A percentile compares a stretch with the other conserved stretches of the same genome.
Evolutionary conservation across 2,329 filamentous ascomycete genomes (phyloP).

Genomic region (Paraconiothyrium sp.): DNA sequence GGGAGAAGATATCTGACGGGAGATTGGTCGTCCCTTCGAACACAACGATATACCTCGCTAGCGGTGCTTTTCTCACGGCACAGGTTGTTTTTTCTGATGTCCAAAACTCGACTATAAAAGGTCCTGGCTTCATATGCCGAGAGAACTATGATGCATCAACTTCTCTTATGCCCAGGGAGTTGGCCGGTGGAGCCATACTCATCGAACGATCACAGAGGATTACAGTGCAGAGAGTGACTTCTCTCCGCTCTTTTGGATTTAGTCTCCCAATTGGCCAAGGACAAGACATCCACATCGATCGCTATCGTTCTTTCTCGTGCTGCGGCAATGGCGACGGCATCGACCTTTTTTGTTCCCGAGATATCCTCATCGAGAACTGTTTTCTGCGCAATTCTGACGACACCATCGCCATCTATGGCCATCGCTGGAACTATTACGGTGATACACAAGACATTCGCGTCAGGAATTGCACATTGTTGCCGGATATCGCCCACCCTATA

Average conservation of each 20-base stretch:
- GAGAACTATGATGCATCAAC: not conserved
- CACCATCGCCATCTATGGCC: conserved; percentile 47
- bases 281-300: conserved; percentile 1
- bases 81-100: not conserved
- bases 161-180: not conserved
- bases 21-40: conserved; percentile 1
- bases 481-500: conserved; percentile 49
- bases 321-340: conserved; percentile 33
- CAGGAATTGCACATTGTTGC: conserved; percentile 40
- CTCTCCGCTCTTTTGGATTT: conserved; percentile 6
- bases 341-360: conserved; percentile 23
- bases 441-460: conserved; percentile 47
- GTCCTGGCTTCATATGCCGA: not conserved
- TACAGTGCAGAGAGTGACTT: conserved; percentile 2
- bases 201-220: conserved; percentile 6
- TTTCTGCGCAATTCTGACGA: conserved; percentile 53
- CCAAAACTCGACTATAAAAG: not conserved
- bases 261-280: conserved; percentile 2
- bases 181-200: not conserved
- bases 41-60: conserved; percentile 10
- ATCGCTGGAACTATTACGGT: conserved; percentile 46
- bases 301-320: conserved; percentile 30
- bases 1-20: not conserved
- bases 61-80: conserved; percentile 9
- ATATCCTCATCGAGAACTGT: conserved; percentile 38